phyloP scores from a whole-genome alignment of 306 rosid genomes.

The barrel medic (Medicago truncatula) region MtrunA17r5.0-ANR NC_053044.1:8102001-8102500 shows the following conservation, averaged over 20 bases:
- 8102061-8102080: background rate
- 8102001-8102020: no score
- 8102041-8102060: background rate
- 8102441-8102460: no score
- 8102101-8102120: conserved; percentile 14
- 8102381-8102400: background rate
- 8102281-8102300: background rate
- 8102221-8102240: background rate
- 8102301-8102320: background rate
- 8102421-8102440: no score
- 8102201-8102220: conserved; percentile 24
- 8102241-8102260: no score
- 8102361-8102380: background rate
- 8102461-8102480: no score
- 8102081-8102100: background rate
- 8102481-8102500: no score
- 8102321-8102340: background rate
- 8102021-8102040: background rate
- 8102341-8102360: background rate
- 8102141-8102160: conserved; percentile 1
- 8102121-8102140: background rate
- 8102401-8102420: no score
- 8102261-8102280: background rate
- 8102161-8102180: background rate
- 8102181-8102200: background rate